Evolutionary conservation across 352 stramenopile species (phyloP).

Genomic region (Globisporangium okanoganense): DNA sequence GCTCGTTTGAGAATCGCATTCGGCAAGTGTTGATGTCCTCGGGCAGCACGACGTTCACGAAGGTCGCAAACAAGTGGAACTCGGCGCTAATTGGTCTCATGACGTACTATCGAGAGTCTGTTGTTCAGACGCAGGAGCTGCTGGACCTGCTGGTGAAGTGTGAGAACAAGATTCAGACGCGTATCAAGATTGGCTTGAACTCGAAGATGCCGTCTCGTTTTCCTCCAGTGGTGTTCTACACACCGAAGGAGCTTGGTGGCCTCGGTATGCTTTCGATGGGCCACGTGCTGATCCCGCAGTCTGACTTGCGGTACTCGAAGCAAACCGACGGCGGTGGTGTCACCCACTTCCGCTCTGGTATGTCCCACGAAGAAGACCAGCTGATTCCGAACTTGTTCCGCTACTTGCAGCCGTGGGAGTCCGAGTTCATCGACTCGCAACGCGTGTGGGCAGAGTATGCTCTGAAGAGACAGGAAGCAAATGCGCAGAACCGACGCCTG

Average conservation of each 20-base stretch:
- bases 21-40: conserved; percentile 99
- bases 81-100: conserved; percentile 96
- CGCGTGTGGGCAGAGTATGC: conserved; percentile 99
- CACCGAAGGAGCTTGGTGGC: conserved; percentile 98
- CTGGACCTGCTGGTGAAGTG: conserved; percentile 99
- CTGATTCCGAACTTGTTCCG: conserved; percentile 99
- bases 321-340: conserved; percentile 97
- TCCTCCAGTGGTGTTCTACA: conserved; percentile 99
- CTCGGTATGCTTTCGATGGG: conserved; percentile 99
- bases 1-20: conserved; percentile 99
- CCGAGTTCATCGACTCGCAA: conserved; percentile 99
- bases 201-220: conserved; percentile 99
- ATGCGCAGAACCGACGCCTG: conserved; percentile 97
- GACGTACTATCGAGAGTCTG: conserved; percentile 99
- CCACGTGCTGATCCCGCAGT: conserved; percentile 99
- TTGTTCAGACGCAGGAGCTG: conserved; percentile 99
- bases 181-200: conserved; percentile 99
- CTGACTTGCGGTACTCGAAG: conserved; percentile 98
- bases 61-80: conserved; percentile 99
- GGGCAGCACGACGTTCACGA: conserved; percentile 99
- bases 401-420: conserved; percentile 98
- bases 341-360: conserved; percentile 98
- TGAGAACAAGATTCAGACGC: conserved; percentile 99
- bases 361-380: conserved; percentile 98
- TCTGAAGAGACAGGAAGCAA: conserved; percentile 98